Base-by-base conservation (phyloP, 371 early-diverging fungal genomes). In the Syncephalastrum racemosum region DNA sequence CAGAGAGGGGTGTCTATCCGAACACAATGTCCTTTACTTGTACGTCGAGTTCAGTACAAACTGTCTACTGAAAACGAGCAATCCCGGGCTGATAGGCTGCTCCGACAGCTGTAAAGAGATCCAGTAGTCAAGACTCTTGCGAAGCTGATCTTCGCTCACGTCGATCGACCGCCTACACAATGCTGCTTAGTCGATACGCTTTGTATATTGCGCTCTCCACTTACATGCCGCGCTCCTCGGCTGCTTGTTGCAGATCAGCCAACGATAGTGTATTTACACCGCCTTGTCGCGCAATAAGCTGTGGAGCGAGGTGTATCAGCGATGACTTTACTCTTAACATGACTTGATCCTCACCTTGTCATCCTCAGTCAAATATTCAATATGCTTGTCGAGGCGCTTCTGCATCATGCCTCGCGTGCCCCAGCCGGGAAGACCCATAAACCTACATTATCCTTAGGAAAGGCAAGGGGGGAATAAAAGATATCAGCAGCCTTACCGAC, bases 161-260 rank as follows among this genome's bases (percentile, higher is more conserved):
- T 75, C 70, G 12, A 81, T 23, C 1, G 82, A 82, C 7, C 80
- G 77, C 62, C 70, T 74, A 46, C n/a, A 43, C 39, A 47, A n/a
- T 24, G 24, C 24, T 18, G 13, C 8, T 15, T 15, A 50, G n/a
- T 50, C 20, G 12, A 31, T 12, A 2, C 2, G 4, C 12, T 23
- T 5, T 19, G 50, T 23, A 31, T 50, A 14, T 4, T 18, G 27
- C 4, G 7, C 4, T 10, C 16, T 24, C 14, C 8, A 59, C 70
- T 68, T 64, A 76, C 86, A 86, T 84, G 46, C 86, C 86, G 53
- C 86, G 83, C 53, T 86, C 87, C 53, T 84, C 85, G 20, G 71
- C 74, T 15, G 84, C 87, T 20, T 71, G 47, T 18, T 80, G 78
- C 24, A 86, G 52, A 48, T 83, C 82, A 12, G 63, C 20, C 4